phyloP scores from a whole-genome alignment of 306 rosid genomes.

The Oxytropis ochrocephala region DNA sequence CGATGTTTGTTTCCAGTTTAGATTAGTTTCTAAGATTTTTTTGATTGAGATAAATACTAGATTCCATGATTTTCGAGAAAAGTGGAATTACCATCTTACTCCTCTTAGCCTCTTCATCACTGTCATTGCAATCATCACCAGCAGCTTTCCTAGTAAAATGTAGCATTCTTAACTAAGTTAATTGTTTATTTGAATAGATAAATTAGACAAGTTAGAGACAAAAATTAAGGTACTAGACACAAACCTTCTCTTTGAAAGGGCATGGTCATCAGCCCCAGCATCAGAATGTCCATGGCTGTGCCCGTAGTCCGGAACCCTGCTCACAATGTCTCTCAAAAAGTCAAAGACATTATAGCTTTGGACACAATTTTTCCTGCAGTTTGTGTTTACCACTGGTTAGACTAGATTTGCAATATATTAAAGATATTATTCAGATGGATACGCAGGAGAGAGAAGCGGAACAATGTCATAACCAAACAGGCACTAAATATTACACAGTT shows the following conservation, averaged over 20 bases:
- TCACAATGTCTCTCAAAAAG: conserved; percentile 84
- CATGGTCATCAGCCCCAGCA: conserved; percentile 63
- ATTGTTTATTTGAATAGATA: not conserved
- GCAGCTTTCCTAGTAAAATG: conserved; percentile 66
- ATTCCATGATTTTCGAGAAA: not conserved
- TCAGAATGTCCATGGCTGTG: conserved; percentile 81
- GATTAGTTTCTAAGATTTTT: not conserved
- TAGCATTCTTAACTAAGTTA: conserved; percentile 12
- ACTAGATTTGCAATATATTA: not conserved
- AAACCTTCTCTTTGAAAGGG: conserved; percentile 71
- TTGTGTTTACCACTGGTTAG: conserved; percentile 12
- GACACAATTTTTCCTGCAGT: conserved; percentile 94
- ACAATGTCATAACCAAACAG: not conserved
- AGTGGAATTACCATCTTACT: conserved; percentile 72
- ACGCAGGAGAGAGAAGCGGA: not conserved
- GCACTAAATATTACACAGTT: not conserved
- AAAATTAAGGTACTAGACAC: conserved; percentile 7
- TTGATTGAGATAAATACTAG: not conserved
- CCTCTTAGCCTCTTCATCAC: conserved; percentile 87
- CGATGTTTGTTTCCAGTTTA: too few relatives aligned
- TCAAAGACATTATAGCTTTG: conserved; percentile 90
- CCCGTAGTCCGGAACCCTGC: conserved; percentile 87
- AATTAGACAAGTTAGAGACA: conserved; percentile 7
- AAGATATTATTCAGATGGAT: not conserved
- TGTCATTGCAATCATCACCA: conserved; percentile 69